Base-by-base conservation (phyloP, 208 protist species). In the Trypanosoma brucei region DNA sequence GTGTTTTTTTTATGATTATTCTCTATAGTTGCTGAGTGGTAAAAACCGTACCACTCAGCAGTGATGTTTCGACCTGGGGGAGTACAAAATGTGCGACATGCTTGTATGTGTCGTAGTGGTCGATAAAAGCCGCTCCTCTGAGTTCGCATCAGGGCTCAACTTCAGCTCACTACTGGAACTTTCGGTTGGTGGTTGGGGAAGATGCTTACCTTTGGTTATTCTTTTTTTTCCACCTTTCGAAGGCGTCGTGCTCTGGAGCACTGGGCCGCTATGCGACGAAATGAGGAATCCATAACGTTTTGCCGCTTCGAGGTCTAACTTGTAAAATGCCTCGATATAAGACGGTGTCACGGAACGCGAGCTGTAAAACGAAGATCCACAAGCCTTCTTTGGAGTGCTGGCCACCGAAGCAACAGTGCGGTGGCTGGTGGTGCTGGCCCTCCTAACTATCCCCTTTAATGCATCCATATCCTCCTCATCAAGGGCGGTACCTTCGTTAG, bases 301-400 rank as follows among this genome's bases (percentile, higher is more conserved):
- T 8, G 51, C 52, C n/a, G 30, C 46, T 34, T 66, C 45, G 37
- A 35, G 74, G 14, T 61, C 65, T 11, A 70, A 61, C 64, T 72
- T 71, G 51, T 70, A 79, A 67, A 83, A 83, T 5, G 69, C 62
- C 14, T 83, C 70, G 48, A 83, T 69, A 44, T 83, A 83, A 33
- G 78, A 79, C 56, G 63, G 64, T 5, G 70, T 70, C 51, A 35
- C 52, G 22, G 50, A 6, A 13, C 63, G 31, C 6, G 36, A 37
- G 52, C 2, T 45, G 2, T n/a, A 51, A 38, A 33, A 31, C 37
- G 56, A 57, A 7, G 40, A 6, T 42, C 53, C 58, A 48, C 55
- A 34, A 34, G 34, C 38, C 44, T 35, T 52, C 9, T 22, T 22
- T 49, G 42, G 13, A 4, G 2, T 30, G 67, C 22, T 11, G 4